Percentiles rank a stretch among this genome's conserved stretches.
Conservation (phyloP, 805 yeast genomes). For the Ogataea pini region DNA sequence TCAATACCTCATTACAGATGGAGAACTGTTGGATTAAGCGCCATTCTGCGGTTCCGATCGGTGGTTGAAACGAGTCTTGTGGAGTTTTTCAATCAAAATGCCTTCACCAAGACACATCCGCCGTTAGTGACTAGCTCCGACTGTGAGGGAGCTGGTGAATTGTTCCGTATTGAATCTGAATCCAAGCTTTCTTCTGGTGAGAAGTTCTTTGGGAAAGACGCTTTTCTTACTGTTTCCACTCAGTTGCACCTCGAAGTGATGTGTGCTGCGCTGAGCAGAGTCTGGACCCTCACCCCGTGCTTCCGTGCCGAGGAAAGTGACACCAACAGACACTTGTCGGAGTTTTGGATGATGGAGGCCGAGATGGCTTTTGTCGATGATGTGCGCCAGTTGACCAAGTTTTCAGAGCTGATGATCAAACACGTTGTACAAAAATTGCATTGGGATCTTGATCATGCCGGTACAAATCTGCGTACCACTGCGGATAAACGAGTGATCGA, state of each 20-base stretch:
- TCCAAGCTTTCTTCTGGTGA: conserved; percentile 24
- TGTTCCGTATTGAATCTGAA: conserved; percentile 55
- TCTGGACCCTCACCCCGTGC: conserved; percentile 88
- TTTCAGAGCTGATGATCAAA: conserved; percentile 73
- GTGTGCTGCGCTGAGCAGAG: conserved; percentile 72
- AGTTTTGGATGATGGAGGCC: conserved; percentile 97
- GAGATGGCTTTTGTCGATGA: conserved; percentile 70
- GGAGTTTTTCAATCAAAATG: conserved; percentile 52
- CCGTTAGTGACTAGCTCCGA: conserved; percentile 88
- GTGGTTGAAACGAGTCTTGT: conserved; percentile 54
- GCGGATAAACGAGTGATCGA: conserved; percentile 40
- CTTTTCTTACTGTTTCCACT: conserved; percentile 85
- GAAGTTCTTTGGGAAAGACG: conserved; percentile 62
- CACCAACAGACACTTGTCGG: conserved; percentile 88
- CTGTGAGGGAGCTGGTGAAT: conserved; percentile 98
- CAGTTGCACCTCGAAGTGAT: conserved; percentile 88
- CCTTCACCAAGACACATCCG: conserved; percentile 75
- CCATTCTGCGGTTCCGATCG: conserved; percentile 74
- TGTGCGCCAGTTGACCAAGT: conserved; percentile 59
- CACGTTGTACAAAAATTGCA: conserved; percentile 40
- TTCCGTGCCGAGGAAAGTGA: conserved; percentile 92
- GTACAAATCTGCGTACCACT: conserved; percentile 39
- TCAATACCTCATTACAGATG: conserved; percentile 76
- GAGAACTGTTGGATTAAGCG: conserved; percentile 63
- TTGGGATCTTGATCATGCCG: conserved; percentile 29